Percentiles rank a stretch among this genome's conserved stretches.
These are phyloP conservation scores for Clonostachys chloroleuca DNA, from an alignment of 2,329 filamentous ascomycete species.

Conservation along the genomic window DNA sequence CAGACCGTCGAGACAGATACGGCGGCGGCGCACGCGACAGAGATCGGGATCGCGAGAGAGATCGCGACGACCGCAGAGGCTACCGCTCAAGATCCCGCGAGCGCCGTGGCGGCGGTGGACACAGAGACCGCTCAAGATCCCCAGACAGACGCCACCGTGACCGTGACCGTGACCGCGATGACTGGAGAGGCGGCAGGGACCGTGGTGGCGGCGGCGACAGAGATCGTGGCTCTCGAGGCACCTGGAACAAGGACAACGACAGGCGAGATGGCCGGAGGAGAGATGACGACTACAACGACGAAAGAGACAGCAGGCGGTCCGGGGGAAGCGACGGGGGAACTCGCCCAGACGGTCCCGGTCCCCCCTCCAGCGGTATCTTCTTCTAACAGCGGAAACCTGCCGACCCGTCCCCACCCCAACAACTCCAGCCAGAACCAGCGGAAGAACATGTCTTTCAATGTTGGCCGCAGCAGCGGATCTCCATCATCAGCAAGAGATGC, in stretches of 20 bases:
- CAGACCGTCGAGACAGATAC: conserved; percentile 29
- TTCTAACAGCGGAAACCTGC: not conserved
- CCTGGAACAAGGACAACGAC: conserved; percentile 3
- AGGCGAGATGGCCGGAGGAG: conserved; percentile 2
- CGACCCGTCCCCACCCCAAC: not conserved
- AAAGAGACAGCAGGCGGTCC: conserved; percentile 11
- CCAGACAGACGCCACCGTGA: conserved; percentile 22
- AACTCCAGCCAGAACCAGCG: not conserved
- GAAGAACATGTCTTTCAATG: not conserved
- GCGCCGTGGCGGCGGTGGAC: conserved; percentile 10
- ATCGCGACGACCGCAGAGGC: conserved; percentile 13
- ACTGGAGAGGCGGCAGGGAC: conserved; percentile 3
- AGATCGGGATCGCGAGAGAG: conserved; percentile 20
- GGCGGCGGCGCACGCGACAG: conserved; percentile 19
- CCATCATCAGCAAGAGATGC: not conserved
- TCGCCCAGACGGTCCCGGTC: no score
- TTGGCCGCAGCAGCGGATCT: not conserved
- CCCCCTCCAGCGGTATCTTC: not conserved
- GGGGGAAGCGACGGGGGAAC: no score
- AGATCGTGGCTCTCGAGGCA: not conserved
- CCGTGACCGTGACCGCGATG: conserved; percentile 21
- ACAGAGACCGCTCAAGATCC: conserved; percentile 24
- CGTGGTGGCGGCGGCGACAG: not conserved
- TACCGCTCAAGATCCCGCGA: conserved; percentile 27
- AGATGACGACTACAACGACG: conserved; percentile 15